Evolutionary conservation across 2,329 filamentous ascomycete species (phyloP).

Genomic region (Neofusicoccum laricinum): DNA sequence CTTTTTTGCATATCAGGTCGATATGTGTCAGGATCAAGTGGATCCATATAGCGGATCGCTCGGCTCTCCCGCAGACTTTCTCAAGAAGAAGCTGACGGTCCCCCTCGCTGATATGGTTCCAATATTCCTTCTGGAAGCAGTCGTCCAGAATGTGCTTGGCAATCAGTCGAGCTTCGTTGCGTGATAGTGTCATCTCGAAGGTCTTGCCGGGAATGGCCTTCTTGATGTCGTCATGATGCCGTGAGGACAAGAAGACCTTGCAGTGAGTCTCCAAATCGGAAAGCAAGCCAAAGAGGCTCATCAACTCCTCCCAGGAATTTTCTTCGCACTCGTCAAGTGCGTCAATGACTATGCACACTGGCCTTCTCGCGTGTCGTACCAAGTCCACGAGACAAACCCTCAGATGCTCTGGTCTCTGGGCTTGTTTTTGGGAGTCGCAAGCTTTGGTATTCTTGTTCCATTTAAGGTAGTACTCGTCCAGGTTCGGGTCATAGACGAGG

Average conservation of each 20-base stretch:
- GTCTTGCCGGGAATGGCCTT: neutral
- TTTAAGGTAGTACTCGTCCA: neutral
- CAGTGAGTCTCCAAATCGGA: neutral
- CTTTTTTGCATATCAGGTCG: neutral
- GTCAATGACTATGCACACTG: neutral
- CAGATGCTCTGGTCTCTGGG: neutral
- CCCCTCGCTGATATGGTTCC: neutral
- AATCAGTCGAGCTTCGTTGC: neutral
- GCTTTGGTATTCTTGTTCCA: neutral
- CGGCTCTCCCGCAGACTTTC: neutral
- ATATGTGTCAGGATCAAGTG: neutral
- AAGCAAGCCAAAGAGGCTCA: neutral
- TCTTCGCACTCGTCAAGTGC: neutral
- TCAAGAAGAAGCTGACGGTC: neutral
- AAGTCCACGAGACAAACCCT: neutral
- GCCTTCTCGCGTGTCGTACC: neutral
- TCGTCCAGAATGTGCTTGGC: neutral
- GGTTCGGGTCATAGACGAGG: neutral
- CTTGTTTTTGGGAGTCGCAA: neutral
- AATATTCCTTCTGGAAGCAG: neutral
- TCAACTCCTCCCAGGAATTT: neutral
- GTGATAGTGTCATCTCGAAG: neutral
- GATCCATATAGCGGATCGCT: slow-evolving; percentile 2
- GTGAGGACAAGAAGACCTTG: slow-evolving; percentile 1
- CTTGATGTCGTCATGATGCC: neutral